A percentile compares a stretch with the other conserved stretches of the same genome.
Evolutionary conservation across 139 green algal genomes (phyloP).

Genomic region (Chloropicon primus): DNA sequence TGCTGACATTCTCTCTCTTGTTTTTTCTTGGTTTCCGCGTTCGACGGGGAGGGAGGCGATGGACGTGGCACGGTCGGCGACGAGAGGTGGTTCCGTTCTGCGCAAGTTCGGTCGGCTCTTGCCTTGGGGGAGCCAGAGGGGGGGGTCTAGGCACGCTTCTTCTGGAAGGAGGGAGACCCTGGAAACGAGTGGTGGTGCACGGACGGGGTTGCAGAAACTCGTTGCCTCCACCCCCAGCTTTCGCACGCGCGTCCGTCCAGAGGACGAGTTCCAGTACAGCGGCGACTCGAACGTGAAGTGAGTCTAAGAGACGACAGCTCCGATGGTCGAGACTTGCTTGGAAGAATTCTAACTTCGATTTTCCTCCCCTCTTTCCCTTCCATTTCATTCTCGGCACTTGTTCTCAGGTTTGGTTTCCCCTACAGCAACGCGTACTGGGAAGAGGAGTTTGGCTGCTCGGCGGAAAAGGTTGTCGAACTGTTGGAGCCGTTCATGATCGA

Average conservation of each 20-base stretch:
- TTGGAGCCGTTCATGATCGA: constrained; percentile 22
- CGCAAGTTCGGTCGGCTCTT: neutral
- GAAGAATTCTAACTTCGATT: no score
- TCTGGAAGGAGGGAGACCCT: no score
- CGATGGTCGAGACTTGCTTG: no score
- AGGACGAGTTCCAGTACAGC: neutral
- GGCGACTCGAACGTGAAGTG: neutral
- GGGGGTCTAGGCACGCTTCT: no score
- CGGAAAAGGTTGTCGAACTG: constrained; percentile 12
- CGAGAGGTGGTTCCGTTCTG: neutral
- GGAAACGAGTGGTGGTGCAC: no score
- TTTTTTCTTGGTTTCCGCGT: no score
- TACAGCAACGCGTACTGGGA: neutral
- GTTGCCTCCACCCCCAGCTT: neutral
- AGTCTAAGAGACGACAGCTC: no score
- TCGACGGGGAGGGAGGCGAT: no score
- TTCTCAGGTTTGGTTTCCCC: neutral
- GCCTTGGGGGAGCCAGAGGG: neutral
- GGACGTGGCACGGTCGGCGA: neutral
- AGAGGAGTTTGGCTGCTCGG: neutral
- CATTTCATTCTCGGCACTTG: neutral
- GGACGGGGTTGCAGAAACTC: neutral
- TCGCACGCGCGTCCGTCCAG: neutral
- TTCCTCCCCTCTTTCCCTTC: neutral
- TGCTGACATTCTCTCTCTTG: no score